A percentile compares a stretch with the other conserved stretches of the same genome.
These are phyloP conservation scores for Quillaja saponaria DNA, from an alignment of 306 rosid genomes.

Conservation along the genomic window DNA sequence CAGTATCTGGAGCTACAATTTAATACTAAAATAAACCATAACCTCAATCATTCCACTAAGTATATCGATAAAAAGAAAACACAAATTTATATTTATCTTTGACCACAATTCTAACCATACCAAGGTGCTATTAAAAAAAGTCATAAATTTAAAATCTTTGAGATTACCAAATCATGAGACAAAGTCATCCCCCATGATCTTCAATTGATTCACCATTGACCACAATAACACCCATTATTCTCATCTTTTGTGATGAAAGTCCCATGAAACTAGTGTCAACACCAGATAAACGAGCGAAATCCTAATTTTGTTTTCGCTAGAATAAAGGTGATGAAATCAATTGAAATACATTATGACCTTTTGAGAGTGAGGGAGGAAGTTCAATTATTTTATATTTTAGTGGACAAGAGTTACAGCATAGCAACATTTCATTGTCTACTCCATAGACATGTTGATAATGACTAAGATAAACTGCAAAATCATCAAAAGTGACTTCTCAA, in stretches of 20 bases:
- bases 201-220: neutral
- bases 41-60: neutral
- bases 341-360: no score
- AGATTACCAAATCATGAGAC: neutral
- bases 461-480: neutral
- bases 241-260: no score
- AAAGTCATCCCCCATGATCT: no score
- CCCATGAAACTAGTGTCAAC: no score
- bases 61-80: constrained; percentile 2
- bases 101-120: constrained; percentile 3
- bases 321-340: no score
- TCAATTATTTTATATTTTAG: no score
- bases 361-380: no score
- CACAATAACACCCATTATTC: neutral
- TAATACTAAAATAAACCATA: neutral
- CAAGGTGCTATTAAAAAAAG: no score
- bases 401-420: constrained; percentile 9
- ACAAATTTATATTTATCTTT: neutral
- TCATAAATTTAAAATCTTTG: no score
- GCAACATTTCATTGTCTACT: constrained; percentile 16
- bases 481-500: neutral
- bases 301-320: no score
- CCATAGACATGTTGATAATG: constrained; percentile 3
- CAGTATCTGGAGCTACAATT: neutral
- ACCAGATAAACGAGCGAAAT: no score